Evolutionary conservation across 768 basidiomycete species (phyloP), one percentile per base, ranked within the genome.

Genomic region (Galerina sulciceps): DNA sequence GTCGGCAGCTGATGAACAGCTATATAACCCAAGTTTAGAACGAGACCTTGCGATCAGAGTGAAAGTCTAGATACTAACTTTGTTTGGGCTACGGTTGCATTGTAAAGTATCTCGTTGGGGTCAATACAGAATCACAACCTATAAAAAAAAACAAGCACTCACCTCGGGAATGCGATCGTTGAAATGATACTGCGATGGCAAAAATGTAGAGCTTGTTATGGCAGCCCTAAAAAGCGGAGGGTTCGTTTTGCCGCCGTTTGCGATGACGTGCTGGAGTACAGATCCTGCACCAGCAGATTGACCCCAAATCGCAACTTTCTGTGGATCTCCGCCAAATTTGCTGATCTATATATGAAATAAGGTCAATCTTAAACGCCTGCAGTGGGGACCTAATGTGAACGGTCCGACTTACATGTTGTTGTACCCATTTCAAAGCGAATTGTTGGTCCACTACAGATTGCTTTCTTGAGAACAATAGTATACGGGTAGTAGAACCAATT

Each of bases 241-340:
- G 10, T 69, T 60, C 0, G 81, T 83, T 36, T 75, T 69, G 17
- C 82, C 82, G 15, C 71, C 72, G 37, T 82, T 70, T 6, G 82
- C 82, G 23, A 83, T 65, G 1, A 82, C 47, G 34, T 84, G 82
- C 53, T 83, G 81, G 5, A 83, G 34, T 8, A 83, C 81, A 3
- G 82, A 83, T 4, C 81, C 81, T 36, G 76, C 82, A 55, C 79
- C 79, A 42, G 77, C 75, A 6, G 77, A 79, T 64, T 78, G 65
- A 1, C 79, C 80, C 78, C 77, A 80, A 9, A 81, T 76, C 2
- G 77, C 72, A 22, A 80, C 79, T 55, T 66, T 65, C 1, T 42
- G 11, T 3, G 77, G 77, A 56, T 80, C 75, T 2, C 80, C 80
- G 1, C 77, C 76, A 49, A 80, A 81, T 57, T 73, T 68, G 13